A percentile compares a stretch with the other conserved stretches of the same genome.
Evolutionary conservation across 176 grass and related monocot genomes (phyloP).

Genomic region (Paspalum notatum): DNA sequence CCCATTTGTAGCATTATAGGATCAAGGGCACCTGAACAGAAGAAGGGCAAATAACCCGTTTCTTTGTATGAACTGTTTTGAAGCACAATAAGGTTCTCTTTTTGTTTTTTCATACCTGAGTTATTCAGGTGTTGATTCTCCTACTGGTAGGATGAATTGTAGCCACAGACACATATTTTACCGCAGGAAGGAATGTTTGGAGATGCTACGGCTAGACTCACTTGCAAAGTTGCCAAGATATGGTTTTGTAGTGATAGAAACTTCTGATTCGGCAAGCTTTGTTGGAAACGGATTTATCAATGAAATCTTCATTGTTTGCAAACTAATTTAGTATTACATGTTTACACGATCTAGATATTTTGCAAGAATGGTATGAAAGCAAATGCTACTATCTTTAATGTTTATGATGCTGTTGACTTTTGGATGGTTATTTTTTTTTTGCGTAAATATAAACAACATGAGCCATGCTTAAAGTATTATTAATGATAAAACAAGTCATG

Average conservation of each 20-base stretch:
- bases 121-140: constrained; percentile 30
- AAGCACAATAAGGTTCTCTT: constrained; percentile 39
- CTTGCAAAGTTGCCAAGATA: background rate
- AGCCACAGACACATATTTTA: constrained; percentile 26
- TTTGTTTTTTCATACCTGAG: constrained; percentile 12
- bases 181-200: constrained; percentile 25
- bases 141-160: constrained; percentile 19
- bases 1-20: constrained; percentile 85
- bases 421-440: too few relatives aligned
- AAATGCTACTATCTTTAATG: background rate
- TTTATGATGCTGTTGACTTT: too few relatives aligned
- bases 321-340: background rate
- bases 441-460: too few relatives aligned
- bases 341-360: background rate
- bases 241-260: constrained; percentile 3
- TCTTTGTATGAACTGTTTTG: constrained; percentile 7
- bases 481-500: too few relatives aligned
- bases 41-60: constrained; percentile 68
- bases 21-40: constrained; percentile 69
- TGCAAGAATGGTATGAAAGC: background rate
- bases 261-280: background rate
- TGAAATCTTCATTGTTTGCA: background rate
- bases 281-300: background rate
- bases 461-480: too few relatives aligned
- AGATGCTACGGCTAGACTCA: constrained; percentile 9